These are phyloP conservation scores for Citrullus colocynthis DNA, from an alignment of 306 rosid genomes.

Conservation along the genomic window DNA sequence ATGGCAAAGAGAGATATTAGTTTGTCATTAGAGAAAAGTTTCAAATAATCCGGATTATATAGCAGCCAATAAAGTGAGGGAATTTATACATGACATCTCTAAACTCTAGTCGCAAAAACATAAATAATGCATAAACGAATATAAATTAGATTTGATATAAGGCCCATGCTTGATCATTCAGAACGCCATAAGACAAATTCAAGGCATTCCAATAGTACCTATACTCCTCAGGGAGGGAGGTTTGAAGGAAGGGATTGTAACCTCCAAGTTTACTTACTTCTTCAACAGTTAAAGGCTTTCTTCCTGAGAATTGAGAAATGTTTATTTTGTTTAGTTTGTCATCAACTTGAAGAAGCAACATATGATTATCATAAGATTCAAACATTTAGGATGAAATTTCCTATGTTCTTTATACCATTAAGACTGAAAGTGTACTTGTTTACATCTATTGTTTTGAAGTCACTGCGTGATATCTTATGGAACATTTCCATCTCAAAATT, in stretches of 20 bases:
- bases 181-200: too few relatives aligned
- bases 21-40: too few relatives aligned
- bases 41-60: too few relatives aligned
- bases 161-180: too few relatives aligned
- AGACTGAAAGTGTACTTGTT: slow-evolving; percentile 38
- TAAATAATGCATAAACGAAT: too few relatives aligned
- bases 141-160: too few relatives aligned
- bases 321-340: background rate
- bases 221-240: slow-evolving; percentile 41
- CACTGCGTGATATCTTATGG: slow-evolving; percentile 26
- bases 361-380: background rate
- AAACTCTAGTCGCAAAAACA: too few relatives aligned
- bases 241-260: slow-evolving; percentile 40
- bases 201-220: background rate
- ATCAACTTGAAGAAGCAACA: background rate
- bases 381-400: background rate
- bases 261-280: slow-evolving; percentile 45
- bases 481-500: slow-evolving; percentile 64
- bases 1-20: too few relatives aligned
- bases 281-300: slow-evolving; percentile 28
- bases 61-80: too few relatives aligned
- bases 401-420: slow-evolving; percentile 29
- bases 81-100: too few relatives aligned
- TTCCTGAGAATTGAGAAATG: slow-evolving; percentile 29
- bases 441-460: slow-evolving; percentile 31